Percentiles rank a stretch among this genome's conserved stretches.
phyloP scores from a whole-genome alignment of 2,329 filamentous ascomycete genomes.

The Hypoxylon sp. region DNA sequence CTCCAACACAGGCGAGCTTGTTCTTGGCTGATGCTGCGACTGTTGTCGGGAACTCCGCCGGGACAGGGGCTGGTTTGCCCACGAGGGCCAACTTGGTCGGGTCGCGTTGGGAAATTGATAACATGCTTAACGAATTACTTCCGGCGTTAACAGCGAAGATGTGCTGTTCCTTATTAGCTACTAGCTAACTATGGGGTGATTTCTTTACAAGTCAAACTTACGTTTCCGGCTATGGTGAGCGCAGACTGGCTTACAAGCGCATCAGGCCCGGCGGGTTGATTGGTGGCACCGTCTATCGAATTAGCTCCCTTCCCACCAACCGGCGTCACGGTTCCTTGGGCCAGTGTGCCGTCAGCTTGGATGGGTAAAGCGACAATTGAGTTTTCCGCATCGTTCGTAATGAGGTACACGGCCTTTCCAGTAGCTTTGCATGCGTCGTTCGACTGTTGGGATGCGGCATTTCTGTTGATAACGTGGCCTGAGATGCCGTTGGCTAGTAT shows the following conservation, averaged over 20 bases:
- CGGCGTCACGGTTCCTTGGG: conserved; percentile 58
- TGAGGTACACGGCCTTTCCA: conserved; percentile 68
- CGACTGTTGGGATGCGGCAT: background rate
- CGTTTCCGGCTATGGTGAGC: conserved; percentile 65
- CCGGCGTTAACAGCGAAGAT: conserved; percentile 71
- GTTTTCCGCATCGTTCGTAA: conserved; percentile 68
- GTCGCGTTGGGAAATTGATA: conserved; percentile 60
- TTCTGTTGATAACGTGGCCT: conserved; percentile 36
- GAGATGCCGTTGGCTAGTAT: conserved; percentile 36
- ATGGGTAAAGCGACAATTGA: conserved; percentile 67
- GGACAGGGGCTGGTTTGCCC: conserved; percentile 60
- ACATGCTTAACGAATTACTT: conserved; percentile 67
- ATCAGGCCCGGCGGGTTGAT: conserved; percentile 60
- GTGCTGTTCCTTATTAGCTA: conserved; percentile 54
- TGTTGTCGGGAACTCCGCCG: conserved; percentile 68
- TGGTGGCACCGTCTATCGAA: conserved; percentile 57
- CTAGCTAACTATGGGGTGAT: background rate
- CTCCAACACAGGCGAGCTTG: conserved; percentile 51
- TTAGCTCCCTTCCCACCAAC: conserved; percentile 65
- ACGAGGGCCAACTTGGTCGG: conserved; percentile 62
- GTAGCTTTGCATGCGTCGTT: conserved; percentile 29
- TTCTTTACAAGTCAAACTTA: conserved; percentile 53
- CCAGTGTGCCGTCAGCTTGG: conserved; percentile 62
- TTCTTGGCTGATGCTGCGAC: conserved; percentile 62
- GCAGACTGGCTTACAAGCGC: conserved; percentile 66